Conservation (phyloP, 495 filamentous ascomycete species). For the Podospora didyma region DNA sequence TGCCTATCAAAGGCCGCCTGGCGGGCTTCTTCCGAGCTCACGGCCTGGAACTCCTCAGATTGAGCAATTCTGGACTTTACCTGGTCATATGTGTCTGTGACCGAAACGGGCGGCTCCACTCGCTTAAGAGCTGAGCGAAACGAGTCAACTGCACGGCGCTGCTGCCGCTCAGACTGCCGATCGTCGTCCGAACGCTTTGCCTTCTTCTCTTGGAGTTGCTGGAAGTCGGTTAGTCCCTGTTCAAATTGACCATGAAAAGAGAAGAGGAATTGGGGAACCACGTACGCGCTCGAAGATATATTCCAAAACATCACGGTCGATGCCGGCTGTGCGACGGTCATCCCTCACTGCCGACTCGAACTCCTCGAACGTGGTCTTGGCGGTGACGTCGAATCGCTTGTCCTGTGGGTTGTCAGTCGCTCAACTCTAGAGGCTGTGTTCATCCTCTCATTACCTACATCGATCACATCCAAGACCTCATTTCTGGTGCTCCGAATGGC, state of each 20-base stretch:
- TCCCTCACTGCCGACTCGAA: conserved; percentile 71
- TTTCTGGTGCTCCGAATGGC: conserved; percentile 76
- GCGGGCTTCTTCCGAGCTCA: conserved; percentile 78
- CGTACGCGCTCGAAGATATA: conserved; percentile 74
- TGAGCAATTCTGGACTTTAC: conserved; percentile 73
- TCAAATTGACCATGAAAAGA: not conserved
- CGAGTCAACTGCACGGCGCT: conserved; percentile 79
- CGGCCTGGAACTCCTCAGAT: conserved; percentile 73
- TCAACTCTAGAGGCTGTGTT: not conserved
- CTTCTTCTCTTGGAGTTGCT: conserved; percentile 69
- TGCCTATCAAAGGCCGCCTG: conserved; percentile 87
- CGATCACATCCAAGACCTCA: conserved; percentile 83
- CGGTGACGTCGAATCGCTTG: conserved; percentile 82
- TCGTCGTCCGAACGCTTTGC: conserved; percentile 69
- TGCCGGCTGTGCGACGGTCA: conserved; percentile 80
- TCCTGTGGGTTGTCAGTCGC: conserved; percentile 50
- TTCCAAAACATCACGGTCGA: conserved; percentile 68
- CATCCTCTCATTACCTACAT: conserved; percentile 64
- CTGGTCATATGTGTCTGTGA: conserved; percentile 80
- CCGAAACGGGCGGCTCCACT: conserved; percentile 76
- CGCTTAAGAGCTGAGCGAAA: conserved; percentile 87
- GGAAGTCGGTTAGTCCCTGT: conserved; percentile 16
- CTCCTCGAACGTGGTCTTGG: conserved; percentile 82
- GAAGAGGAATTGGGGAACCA: not conserved
- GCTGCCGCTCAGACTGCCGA: conserved; percentile 72